These are phyloP conservation scores for Fusarium cicatricum DNA, from an alignment of 2,329 filamentous ascomycete species.

Conservation along the genomic window DNA sequence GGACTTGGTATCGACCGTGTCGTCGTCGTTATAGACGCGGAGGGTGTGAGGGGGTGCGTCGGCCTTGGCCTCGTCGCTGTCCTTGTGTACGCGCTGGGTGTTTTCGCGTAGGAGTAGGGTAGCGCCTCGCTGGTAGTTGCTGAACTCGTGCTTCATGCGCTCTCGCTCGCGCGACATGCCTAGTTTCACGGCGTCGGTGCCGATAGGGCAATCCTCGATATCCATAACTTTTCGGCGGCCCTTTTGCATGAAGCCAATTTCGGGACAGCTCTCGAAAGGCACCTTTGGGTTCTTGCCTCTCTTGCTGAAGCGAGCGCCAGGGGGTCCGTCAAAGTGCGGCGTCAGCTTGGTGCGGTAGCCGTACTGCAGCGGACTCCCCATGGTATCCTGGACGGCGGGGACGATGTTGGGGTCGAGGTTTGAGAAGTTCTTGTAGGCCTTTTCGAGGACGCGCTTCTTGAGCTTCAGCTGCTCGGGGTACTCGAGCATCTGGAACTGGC, in stretches of 20 bases:
- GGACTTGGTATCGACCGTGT: slow-evolving; percentile 79
- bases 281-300: slow-evolving; percentile 58
- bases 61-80: slow-evolving; percentile 42
- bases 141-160: slow-evolving; percentile 74
- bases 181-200: slow-evolving; percentile 81
- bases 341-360: slow-evolving; percentile 97
- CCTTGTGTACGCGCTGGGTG: slow-evolving; percentile 72
- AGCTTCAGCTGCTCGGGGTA: slow-evolving; percentile 85
- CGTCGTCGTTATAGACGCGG: slow-evolving; percentile 59
- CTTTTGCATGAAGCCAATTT: slow-evolving; percentile 91
- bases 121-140: slow-evolving; percentile 79
- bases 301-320: slow-evolving; percentile 58
- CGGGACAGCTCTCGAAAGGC: slow-evolving; percentile 70
- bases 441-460: slow-evolving; percentile 87
- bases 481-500: slow-evolving; percentile 96
- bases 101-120: slow-evolving; percentile 90
- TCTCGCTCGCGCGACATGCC: slow-evolving; percentile 83
- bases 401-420: slow-evolving; percentile 78
- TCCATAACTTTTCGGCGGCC: slow-evolving; percentile 83
- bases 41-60: slow-evolving; percentile 48
- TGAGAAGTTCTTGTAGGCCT: slow-evolving; percentile 92
- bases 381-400: slow-evolving; percentile 81
- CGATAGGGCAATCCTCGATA: slow-evolving; percentile 97
- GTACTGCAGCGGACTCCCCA: slow-evolving; percentile 89
- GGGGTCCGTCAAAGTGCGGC: slow-evolving; percentile 89